These are phyloP conservation scores for Leccinum disarticulatum DNA, from an alignment of 768 basidiomycete genomes.

Conservation along the genomic window DNA sequence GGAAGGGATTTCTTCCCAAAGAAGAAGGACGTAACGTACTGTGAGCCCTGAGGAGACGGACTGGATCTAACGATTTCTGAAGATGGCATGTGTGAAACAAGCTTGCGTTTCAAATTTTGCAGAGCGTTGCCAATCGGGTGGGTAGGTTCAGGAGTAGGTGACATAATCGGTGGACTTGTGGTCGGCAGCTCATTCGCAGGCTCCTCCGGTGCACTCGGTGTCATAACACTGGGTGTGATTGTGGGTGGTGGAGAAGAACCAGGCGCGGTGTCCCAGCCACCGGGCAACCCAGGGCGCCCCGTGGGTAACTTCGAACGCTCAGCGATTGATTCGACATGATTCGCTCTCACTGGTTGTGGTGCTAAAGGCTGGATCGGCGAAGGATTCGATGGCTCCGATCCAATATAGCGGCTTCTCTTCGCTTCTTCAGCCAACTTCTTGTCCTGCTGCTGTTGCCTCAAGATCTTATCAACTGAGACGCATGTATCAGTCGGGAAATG, in stretches of 20 bases:
- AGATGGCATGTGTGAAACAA: constrained; percentile 20
- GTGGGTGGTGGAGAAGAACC: constrained; percentile 11
- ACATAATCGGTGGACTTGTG: not conserved
- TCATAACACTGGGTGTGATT: not conserved
- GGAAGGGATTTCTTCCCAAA: not conserved
- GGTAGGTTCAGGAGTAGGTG: constrained; percentile 9
- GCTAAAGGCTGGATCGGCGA: constrained; percentile 13
- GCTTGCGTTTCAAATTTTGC: constrained; percentile 30
- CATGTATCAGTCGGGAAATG: constrained; percentile 12
- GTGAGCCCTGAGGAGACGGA: constrained; percentile 17
- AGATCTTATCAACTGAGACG: constrained; percentile 78
- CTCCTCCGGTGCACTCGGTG: constrained; percentile 7
- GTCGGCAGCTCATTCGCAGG: constrained; percentile 3
- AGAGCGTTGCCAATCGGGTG: constrained; percentile 18
- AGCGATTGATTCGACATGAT: constrained; percentile 1
- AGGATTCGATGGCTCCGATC: constrained; percentile 14
- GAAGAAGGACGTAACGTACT: constrained; percentile 13
- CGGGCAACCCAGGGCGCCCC: constrained; percentile 19
- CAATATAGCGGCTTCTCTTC: constrained; percentile 25
- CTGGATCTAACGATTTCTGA: constrained; percentile 16
- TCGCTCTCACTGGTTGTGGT: constrained; percentile 13
- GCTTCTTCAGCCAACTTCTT: constrained; percentile 53
- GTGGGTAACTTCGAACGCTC: constrained; percentile 22
- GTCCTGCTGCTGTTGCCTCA: constrained; percentile 79
- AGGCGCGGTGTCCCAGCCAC: constrained; percentile 24